Percentiles rank a stretch among this genome's conserved stretches.
phyloP scores from a whole-genome alignment of 2,329 filamentous ascomycete species.

The Talaromyces funiculosus region DNA sequence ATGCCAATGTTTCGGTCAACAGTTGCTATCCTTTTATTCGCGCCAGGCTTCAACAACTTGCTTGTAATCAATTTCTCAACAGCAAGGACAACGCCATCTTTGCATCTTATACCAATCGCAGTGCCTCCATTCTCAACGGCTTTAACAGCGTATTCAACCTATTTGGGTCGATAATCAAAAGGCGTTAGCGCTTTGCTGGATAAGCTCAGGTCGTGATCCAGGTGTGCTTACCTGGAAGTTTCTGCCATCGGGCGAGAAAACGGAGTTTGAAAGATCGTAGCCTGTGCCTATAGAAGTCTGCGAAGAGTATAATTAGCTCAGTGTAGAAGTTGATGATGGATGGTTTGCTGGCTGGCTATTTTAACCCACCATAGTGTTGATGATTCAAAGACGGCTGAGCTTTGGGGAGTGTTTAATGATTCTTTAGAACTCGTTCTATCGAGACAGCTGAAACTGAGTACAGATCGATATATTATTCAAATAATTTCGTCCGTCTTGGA shows the following conservation, averaged over 20 bases:
- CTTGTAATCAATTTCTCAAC: slow-evolving; percentile 95
- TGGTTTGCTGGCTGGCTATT: neutral
- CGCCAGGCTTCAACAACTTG: slow-evolving; percentile 88
- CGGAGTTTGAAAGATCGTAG: slow-evolving; percentile 98
- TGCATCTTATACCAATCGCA: slow-evolving; percentile 91
- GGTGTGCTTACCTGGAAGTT: slow-evolving; percentile 75
- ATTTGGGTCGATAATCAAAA: neutral
- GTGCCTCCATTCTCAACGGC: slow-evolving; percentile 97
- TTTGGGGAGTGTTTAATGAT: neutral
- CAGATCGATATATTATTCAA: neutral
- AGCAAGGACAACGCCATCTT: slow-evolving; percentile 92
- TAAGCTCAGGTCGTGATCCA: neutral
- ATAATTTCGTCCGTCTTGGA: neutral
- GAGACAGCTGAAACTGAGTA: neutral
- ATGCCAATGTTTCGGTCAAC: slow-evolving; percentile 90
- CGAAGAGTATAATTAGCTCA: neutral
- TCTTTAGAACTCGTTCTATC: neutral
- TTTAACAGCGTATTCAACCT: slow-evolving; percentile 94
- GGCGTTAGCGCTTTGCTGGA: neutral
- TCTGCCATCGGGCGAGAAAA: slow-evolving; percentile 97
- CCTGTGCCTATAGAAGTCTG: slow-evolving; percentile 99
- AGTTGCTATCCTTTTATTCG: slow-evolving; percentile 95
- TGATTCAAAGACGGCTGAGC: neutral
- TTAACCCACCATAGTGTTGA: slow-evolving; percentile 8
- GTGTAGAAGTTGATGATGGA: neutral